phyloP scores from a whole-genome alignment of 2,329 filamentous ascomycete species.

The Colletotrichum chrysophilum region DNA sequence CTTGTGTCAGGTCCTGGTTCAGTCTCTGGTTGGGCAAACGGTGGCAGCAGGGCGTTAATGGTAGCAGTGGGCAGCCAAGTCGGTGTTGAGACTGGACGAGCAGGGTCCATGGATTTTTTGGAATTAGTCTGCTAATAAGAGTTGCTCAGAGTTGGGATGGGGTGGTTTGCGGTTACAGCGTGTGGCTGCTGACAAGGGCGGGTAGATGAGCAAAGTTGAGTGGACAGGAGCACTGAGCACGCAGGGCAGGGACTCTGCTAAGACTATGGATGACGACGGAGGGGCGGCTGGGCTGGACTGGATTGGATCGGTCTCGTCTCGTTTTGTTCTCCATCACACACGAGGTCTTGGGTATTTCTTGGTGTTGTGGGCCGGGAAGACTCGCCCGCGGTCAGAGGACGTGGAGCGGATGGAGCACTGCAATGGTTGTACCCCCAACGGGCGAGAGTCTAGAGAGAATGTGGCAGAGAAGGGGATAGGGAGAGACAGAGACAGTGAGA shows the following conservation, averaged over 20 bases:
- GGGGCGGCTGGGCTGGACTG: neutral
- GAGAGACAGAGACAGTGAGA: neutral
- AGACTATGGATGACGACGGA: neutral
- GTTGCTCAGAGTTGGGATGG: neutral
- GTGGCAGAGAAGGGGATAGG: neutral
- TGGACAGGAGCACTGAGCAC: neutral
- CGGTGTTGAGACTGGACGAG: neutral
- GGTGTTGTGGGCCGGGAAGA: constrained; percentile 16
- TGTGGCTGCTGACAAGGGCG: constrained; percentile 14
- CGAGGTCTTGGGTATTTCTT: neutral
- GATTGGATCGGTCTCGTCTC: neutral
- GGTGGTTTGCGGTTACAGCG: neutral
- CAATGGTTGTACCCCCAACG: neutral
- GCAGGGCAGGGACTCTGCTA: neutral
- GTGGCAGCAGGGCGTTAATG: neutral
- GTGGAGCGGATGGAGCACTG: neutral
- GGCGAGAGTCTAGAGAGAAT: neutral
- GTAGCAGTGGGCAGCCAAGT: neutral
- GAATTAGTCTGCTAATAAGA: neutral
- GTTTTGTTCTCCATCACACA: neutral
- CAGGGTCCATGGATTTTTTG: neutral
- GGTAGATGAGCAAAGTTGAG: constrained; percentile 16
- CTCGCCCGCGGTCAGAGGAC: neutral
- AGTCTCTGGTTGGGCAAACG: neutral
- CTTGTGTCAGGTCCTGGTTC: neutral